A percentile compares a stretch with the other conserved stretches of the same genome.
Conservation (phyloP, 208 protist species). For the Crithidia bombi region DNA sequence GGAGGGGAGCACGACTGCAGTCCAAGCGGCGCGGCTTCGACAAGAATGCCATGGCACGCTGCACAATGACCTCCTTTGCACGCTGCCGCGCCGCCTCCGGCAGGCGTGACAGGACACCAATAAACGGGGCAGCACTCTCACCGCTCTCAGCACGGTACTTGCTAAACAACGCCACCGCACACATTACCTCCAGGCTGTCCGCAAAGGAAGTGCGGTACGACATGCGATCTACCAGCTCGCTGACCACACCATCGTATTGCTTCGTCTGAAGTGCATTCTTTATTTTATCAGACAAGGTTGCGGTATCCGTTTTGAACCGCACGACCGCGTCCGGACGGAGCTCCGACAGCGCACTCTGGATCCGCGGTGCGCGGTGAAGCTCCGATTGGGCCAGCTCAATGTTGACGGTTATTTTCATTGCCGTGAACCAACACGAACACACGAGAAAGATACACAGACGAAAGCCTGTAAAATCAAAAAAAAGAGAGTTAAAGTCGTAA, state of each 20-base stretch:
- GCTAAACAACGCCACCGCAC: conserved; percentile 70
- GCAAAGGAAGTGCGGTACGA: conserved; percentile 43
- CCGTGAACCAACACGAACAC: background rate
- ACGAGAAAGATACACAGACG: conserved; percentile 10
- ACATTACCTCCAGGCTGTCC: conserved; percentile 75
- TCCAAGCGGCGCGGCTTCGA: conserved; percentile 71
- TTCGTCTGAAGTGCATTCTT: conserved; percentile 54
- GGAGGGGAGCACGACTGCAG: conserved; percentile 71
- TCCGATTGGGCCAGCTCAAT: conserved; percentile 77
- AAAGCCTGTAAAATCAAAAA: no score
- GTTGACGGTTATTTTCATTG: conserved; percentile 83
- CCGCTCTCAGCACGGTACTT: conserved; percentile 56
- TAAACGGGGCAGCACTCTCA: conserved; percentile 64
- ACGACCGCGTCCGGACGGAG: conserved; percentile 40
- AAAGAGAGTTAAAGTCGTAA: conserved; percentile 18
- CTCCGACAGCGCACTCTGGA: conserved; percentile 61
- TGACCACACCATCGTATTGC: conserved; percentile 56
- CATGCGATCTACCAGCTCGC: conserved; percentile 67
- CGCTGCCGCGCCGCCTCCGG: conserved; percentile 46
- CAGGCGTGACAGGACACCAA: conserved; percentile 60
- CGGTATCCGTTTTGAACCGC: conserved; percentile 71
- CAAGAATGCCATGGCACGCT: conserved; percentile 71
- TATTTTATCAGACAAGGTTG: conserved; percentile 51
- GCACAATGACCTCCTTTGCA: conserved; percentile 68
- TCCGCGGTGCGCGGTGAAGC: conserved; percentile 43